Evolutionary conservation across 2,329 filamentous ascomycete genomes (phyloP), one percentile per base, ranked within the genome.

Genomic region (Dothistroma pini): DNA sequence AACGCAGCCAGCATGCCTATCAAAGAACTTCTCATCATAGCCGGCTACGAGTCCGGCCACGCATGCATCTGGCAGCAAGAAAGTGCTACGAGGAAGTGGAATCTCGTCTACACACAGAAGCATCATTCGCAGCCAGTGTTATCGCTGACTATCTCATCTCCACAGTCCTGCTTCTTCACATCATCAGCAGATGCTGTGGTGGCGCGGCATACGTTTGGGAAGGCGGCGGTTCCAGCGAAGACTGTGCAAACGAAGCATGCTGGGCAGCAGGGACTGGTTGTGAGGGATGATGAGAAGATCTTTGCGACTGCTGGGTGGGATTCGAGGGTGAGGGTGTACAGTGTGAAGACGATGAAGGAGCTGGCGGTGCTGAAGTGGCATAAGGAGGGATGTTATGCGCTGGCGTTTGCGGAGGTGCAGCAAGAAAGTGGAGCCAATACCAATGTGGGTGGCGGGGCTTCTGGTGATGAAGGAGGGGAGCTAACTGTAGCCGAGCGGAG

Each of bases 251-350:
- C 93, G 0, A 93, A 89, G 71, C 95, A 97, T 74, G 84, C 93
- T 0, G 95, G 95, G 1, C 93, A 97, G 74, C 95, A 99, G 75
- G 85, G 87, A 11, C 77, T 99, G 7, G 79, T 77, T 3, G 82
- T 97, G 25, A 86, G 95, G 14, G 88, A 86, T 1, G 95, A 99
- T 73, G 89, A 87, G 2, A 88, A 85, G 65, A 83, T 99, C 4
- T 89, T 97, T 66, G 91, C 89, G 2, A 97, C 93, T 0, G 93
- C 91, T 0, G 95, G 95, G 3, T 99, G 95, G 95, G 95, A 99
- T 74, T 83, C 86, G 1, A 85, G 87, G 53, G 80, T 93, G 1
- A 82, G 95, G 9, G 86, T 97, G 1, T 99, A 97, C 75, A 78
- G 83, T 54, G 78, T 83, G 52, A 91, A 89, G 75, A 89, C 86